Evolutionary conservation across 2,329 filamentous ascomycete species (phyloP).

Genomic region (Albifimbria verrucaria): DNA sequence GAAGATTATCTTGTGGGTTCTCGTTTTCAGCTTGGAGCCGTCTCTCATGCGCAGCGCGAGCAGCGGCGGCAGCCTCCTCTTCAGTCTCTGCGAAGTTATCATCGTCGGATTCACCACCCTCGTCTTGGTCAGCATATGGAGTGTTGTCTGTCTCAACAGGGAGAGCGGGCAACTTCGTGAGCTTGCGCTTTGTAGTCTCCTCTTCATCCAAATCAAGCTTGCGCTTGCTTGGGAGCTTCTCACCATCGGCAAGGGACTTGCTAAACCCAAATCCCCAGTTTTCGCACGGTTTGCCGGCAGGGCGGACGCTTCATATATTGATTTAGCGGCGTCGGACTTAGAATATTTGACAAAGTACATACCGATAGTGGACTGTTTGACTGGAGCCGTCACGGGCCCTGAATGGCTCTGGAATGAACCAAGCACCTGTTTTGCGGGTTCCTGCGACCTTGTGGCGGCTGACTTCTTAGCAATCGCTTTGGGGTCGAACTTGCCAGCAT

Average conservation of each 20-base stretch:
- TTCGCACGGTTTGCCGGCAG: conserved; percentile 68
- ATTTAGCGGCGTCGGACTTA: conserved; percentile 21
- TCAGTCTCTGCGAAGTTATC: conserved; percentile 79
- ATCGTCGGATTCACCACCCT: conserved; percentile 69
- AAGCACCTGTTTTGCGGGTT: conserved; percentile 46
- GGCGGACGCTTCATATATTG: conserved; percentile 39
- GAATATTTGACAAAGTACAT: conserved; percentile 17
- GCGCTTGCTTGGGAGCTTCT: conserved; percentile 66
- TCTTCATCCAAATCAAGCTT: conserved; percentile 87
- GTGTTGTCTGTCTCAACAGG: conserved; percentile 62
- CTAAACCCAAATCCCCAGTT: conserved; percentile 81
- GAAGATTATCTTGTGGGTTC: conserved; percentile 45
- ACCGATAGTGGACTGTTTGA: conserved; percentile 34
- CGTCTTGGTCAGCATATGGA: conserved; percentile 60
- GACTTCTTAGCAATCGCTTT: conserved; percentile 83
- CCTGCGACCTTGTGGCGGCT: conserved; percentile 54
- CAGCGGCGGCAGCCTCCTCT: conserved; percentile 82
- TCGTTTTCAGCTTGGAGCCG: conserved; percentile 56
- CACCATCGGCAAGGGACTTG: conserved; percentile 61
- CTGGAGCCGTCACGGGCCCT: conserved; percentile 27
- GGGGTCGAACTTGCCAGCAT: conserved; percentile 79
- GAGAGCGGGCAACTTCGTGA: conserved; percentile 83
- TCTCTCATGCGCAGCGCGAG: conserved; percentile 79
- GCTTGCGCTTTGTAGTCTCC: conserved; percentile 79
- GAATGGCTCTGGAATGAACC: conserved; percentile 40